These are phyloP conservation scores for Vitis hybrid DNA, from an alignment of 177 flowering plant species.

Conservation along the genomic window DNA sequence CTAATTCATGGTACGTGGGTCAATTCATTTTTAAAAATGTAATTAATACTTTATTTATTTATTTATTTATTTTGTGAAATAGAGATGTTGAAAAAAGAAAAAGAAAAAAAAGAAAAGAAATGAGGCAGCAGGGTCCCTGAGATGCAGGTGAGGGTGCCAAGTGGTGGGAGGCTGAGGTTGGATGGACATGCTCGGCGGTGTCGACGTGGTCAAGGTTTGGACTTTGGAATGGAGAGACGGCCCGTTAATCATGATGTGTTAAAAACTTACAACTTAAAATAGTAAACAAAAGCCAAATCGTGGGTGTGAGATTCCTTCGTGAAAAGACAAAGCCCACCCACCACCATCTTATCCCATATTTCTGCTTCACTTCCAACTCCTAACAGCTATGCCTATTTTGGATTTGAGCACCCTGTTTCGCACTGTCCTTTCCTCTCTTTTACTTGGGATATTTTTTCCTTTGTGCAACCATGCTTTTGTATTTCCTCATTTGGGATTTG, in stretches of 20 bases:
- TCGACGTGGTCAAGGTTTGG: constrained; percentile 24
- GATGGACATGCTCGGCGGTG: constrained; percentile 27
- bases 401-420: no score
- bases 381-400: background rate
- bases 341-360: constrained; percentile 17
- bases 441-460: no score
- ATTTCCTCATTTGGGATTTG: no score
- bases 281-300: background rate
- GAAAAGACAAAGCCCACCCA: constrained; percentile 16
- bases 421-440: no score
- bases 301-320: constrained; percentile 15
- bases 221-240: background rate
- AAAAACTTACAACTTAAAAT: background rate
- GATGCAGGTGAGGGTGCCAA: constrained; percentile 24
- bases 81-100: no score
- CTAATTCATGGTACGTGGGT: constrained; percentile 18
- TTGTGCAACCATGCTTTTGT: no score
- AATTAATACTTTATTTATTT: no score
- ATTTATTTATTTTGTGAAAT: no score
- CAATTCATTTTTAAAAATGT: background rate
- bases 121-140: background rate
- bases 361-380: background rate
- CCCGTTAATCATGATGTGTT: background rate
- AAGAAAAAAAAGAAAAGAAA: no score
- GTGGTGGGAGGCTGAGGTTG: constrained; percentile 26